Evolutionary conservation across 352 stramenopile species (phyloP), one percentile per base, ranked within the genome.

Genomic region (Phytophthora sp.): DNA sequence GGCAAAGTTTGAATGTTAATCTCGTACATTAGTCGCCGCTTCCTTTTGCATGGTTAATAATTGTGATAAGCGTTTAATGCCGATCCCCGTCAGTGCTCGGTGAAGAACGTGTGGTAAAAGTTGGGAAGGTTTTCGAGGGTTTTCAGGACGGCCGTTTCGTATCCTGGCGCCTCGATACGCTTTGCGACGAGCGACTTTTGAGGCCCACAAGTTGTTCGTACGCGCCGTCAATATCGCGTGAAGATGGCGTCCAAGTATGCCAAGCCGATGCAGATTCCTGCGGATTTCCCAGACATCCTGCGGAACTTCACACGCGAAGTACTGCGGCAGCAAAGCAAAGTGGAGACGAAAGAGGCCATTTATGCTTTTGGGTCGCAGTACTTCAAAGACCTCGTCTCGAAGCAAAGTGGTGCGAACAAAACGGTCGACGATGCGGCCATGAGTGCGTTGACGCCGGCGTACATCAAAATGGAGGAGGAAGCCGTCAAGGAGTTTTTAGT

Each of bases 171-270:
- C 3, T 10, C 21, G 21, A 18, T 55, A 8, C 12, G 24, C 23
- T 20, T 21, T 24, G 20, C 11, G 41, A 54, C 15, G n/a, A n/a
- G 52, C 53, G 61, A 66, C 62, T 61, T 61, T 51, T 70, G 54
- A 58, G 34, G 17, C 27, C 18, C 27, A 27, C 39, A 41, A 18
- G 27, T 43, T 12, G 18, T 43, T 43, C 26, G 24, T 17, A 24
- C 11, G 27, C 32, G 41, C 17, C 21, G 8, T 8, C 24, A 17
- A 0, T 28, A 13, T 13, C n/a, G n/a, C 31, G 6, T 23, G 28
- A 57, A 13, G 8, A 94, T 96, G 84, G 81, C 88, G 31, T 94
- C 84, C 54, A 92, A 89, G 69, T 95, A 94, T 27, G 82, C 87
- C 34, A 95, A 95, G 71, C 71, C 77, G 13, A 80, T 95, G 48